These are phyloP conservation scores for Corylus avellana DNA, from an alignment of 306 rosid genomes.

Conservation along the genomic window DNA sequence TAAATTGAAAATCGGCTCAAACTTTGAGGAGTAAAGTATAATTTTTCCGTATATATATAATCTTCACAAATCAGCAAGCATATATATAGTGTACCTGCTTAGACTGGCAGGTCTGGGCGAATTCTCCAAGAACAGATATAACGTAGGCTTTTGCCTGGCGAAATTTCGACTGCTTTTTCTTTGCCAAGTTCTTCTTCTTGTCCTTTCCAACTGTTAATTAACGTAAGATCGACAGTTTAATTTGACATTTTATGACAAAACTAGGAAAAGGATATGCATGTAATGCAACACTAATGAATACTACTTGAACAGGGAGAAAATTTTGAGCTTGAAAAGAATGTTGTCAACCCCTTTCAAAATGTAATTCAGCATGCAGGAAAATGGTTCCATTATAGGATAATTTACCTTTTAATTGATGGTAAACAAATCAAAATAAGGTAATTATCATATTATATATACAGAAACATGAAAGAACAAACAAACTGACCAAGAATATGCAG, in stretches of 20 bases:
- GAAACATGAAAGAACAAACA: background rate
- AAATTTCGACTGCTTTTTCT: conserved; percentile 57
- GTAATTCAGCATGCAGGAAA: too few relatives aligned
- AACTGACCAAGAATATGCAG: conserved; percentile 82
- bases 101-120: conserved; percentile 61
- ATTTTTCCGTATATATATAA: background rate
- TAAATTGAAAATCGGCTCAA: too few relatives aligned
- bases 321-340: too few relatives aligned
- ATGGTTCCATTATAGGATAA: too few relatives aligned
- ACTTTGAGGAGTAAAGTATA: too few relatives aligned
- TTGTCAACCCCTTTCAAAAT: too few relatives aligned
- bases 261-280: background rate
- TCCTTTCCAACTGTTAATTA: conserved; percentile 45
- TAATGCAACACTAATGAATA: background rate
- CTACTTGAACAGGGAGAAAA: too few relatives aligned
- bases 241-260: background rate
- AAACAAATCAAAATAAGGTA: too few relatives aligned
- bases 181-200: conserved; percentile 37
- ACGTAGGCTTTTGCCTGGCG: conserved; percentile 84
- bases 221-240: background rate
- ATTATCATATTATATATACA: too few relatives aligned
- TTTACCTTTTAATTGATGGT: too few relatives aligned
- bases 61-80: background rate
- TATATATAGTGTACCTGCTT: conserved; percentile 54
- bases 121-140: conserved; percentile 90